Percentiles rank a stretch among this genome's conserved stretches.
Evolutionary conservation across 2,329 filamentous ascomycete species (phyloP).

Genomic region (Biscogniauxia sp.): DNA sequence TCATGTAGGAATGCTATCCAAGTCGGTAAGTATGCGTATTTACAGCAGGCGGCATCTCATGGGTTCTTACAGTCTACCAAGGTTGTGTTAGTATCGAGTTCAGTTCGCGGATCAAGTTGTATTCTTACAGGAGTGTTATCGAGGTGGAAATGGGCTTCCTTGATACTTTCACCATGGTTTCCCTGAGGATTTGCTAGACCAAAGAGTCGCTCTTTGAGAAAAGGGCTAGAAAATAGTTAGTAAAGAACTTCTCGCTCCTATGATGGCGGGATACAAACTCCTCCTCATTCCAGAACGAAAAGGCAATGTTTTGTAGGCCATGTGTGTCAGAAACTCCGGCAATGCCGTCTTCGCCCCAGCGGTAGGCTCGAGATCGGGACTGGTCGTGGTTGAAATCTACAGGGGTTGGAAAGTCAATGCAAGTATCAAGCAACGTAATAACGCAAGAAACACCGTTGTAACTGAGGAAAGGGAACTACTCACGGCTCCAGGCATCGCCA

Average conservation of each 20-base stretch:
- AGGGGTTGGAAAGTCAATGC: constrained; percentile 25
- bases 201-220: constrained; percentile 92
- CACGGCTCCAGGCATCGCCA: constrained; percentile 95
- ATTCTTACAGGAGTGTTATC: constrained; percentile 77
- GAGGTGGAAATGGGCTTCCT: constrained; percentile 93
- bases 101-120: constrained; percentile 1
- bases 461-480: constrained; percentile 38
- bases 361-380: constrained; percentile 81
- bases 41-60: not conserved
- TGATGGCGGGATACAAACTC: constrained; percentile 55
- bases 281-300: constrained; percentile 97
- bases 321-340: constrained; percentile 91
- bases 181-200: constrained; percentile 94
- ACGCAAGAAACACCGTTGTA: not conserved
- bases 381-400: constrained; percentile 92
- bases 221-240: constrained; percentile 63
- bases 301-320: constrained; percentile 86
- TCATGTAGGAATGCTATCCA: constrained; percentile 94
- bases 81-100: constrained; percentile 15
- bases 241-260: constrained; percentile 3
- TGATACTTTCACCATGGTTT: constrained; percentile 95
- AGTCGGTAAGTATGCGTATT: constrained; percentile 19
- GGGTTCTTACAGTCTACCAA: constrained; percentile 18
- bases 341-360: constrained; percentile 97
- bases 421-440: not conserved